Evolutionary conservation across 805 yeast genomes (phyloP), one percentile per base, ranked within the genome.

Genomic region (Hanseniaspora jakobsenii): DNA sequence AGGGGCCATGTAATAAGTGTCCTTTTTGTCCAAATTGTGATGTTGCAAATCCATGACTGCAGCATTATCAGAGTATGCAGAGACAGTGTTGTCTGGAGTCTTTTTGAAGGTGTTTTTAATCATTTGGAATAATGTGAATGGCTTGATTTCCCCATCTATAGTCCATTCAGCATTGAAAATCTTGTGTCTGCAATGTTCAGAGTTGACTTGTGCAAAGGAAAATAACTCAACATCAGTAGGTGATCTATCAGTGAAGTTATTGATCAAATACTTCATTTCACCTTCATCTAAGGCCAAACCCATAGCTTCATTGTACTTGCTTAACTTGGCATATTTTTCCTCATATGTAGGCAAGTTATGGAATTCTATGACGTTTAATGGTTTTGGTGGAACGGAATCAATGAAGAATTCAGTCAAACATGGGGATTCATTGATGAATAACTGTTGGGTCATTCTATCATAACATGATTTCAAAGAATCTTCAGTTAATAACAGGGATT

Each of bases 191-290:
- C 99, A 91, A 67, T 91, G 99, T 66, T 91, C 99, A 21, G 96
- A 86, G 69, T 91, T 91, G 53, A 91, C 98, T 67, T 91, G 99
- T 32, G 98, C 99, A 69, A 91, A 91, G 96, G 91, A 91, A 65
- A 91, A 91, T 50, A 91, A 70, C 65, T 91, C 99, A 19, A 86
- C 97, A 63, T 91, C 98, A 26, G 97, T 89, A 44, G 98, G 97
- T 60, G 87, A 84, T 63, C 97, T 77, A 41, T 78, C 70, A 47
- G 76, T 81, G 67, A 91, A 91, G 1, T 96, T 93, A 24, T 75
- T 68, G 55, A 78, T 72, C 57, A 91, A 72, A 64, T 91, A 91
- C 36, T 81, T 83, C 54, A 91, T 84, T 67, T 91, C 99, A 48
- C 94, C 94, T 48, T 73, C 69, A 64, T 93, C 97, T 54, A 91